Evolutionary conservation across 2,329 filamentous ascomycete species (phyloP).

Genomic region (Chaetomium sp.): DNA sequence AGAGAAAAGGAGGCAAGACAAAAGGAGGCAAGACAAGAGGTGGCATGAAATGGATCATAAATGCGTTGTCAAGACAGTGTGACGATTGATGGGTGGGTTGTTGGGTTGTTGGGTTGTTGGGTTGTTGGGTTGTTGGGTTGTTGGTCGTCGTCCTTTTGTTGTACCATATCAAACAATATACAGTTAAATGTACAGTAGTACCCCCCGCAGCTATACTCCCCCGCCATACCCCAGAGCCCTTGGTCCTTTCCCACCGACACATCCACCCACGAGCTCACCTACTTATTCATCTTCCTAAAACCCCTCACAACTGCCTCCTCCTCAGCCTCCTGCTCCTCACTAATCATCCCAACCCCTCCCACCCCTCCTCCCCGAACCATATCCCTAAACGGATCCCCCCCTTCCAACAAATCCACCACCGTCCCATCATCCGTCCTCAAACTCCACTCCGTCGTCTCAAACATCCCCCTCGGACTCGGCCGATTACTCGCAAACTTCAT

Average conservation of each 20-base stretch:
- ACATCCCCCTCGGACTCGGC: conserved; percentile 53
- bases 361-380: conserved; percentile 34
- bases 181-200: conserved; percentile 5
- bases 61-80: too few species aligned
- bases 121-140: conserved; percentile 17
- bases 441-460: conserved; percentile 88
- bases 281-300: conserved; percentile 45
- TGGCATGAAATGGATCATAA: too few species aligned
- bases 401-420: conserved; percentile 67
- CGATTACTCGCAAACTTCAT: conserved; percentile 78
- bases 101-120: not conserved
- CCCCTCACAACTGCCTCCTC: conserved; percentile 32
- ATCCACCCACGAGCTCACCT: not conserved
- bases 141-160: conserved; percentile 7
- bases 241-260: not conserved
- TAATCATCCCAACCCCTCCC: conserved; percentile 8
- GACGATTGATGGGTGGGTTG: too few species aligned
- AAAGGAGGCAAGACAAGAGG: too few species aligned
- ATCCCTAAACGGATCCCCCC: conserved; percentile 60
- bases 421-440: conserved; percentile 58
- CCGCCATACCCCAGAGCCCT: not conserved
- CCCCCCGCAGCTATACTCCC: too few species aligned
- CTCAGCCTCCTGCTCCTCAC: conserved; percentile 11
- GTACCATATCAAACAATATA: conserved; percentile 19
- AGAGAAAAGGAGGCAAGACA: too few species aligned